Conservation (phyloP, 2,329 filamentous ascomycete genomes). For the Trichophaea hybrida region DNA sequence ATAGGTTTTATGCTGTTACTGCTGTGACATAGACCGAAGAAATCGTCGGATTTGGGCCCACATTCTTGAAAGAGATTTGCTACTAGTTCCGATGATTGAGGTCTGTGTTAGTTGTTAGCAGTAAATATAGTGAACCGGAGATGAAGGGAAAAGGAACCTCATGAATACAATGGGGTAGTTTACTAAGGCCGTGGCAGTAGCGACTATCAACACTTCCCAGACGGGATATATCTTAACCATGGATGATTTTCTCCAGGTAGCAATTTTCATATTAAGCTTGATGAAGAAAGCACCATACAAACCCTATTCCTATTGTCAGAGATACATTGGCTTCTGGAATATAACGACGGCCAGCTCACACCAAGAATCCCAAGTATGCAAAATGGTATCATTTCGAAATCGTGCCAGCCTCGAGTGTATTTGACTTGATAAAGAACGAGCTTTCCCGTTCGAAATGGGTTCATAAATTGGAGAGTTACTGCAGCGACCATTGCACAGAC, state of each 20-base stretch:
- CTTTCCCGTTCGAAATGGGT: constrained; percentile 89
- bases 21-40: constrained; percentile 68
- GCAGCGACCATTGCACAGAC: constrained; percentile 99
- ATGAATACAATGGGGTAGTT: constrained; percentile 97
- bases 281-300: constrained; percentile 91
- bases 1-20: constrained; percentile 57
- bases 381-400: constrained; percentile 84
- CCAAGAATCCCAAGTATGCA: constrained; percentile 73
- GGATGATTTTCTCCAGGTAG: constrained; percentile 59
- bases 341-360: constrained; percentile 30
- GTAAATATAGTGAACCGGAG: neutral
- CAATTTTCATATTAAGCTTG: constrained; percentile 78
- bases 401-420: constrained; percentile 83
- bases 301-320: constrained; percentile 38
- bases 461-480: constrained; percentile 67
- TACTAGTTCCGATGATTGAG: constrained; percentile 80
- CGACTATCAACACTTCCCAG: constrained; percentile 63
- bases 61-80: constrained; percentile 89
- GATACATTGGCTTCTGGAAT: neutral
- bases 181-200: constrained; percentile 69
- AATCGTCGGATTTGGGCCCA: constrained; percentile 64
- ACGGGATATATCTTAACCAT: constrained; percentile 56
- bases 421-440: constrained; percentile 92
- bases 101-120: constrained; percentile 28
- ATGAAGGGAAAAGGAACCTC: constrained; percentile 36